Conservation (phyloP, 129 eudicot species). For the Flaveria robusta region DNA sequence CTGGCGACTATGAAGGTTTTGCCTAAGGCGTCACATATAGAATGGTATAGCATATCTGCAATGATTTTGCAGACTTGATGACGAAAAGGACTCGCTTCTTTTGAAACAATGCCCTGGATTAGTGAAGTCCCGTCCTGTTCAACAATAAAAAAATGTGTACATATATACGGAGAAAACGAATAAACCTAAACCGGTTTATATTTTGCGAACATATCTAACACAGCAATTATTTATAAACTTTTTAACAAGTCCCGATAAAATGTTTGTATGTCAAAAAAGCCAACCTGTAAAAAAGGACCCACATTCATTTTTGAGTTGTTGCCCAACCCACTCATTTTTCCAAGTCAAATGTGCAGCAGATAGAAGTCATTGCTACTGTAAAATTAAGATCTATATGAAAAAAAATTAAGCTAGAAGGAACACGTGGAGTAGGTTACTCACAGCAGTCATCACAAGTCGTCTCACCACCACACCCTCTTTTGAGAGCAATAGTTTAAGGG, state of each 20-base stretch:
- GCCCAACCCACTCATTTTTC: background rate
- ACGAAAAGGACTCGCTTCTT: constrained; percentile 64
- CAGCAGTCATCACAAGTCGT: constrained; percentile 90
- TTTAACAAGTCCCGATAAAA: background rate
- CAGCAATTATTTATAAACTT: background rate
- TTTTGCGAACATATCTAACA: background rate
- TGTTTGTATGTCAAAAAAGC: background rate
- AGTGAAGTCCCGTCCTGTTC: constrained; percentile 87
- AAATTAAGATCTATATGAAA: background rate
- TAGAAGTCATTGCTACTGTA: background rate
- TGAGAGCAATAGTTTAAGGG: constrained; percentile 66
- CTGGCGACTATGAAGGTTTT: constrained; percentile 29
- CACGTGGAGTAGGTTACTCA: constrained; percentile 44
- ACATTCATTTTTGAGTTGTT: background rate
- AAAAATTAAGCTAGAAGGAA: constrained; percentile 2
- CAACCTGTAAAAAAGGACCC: constrained; percentile 2
- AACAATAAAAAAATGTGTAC: constrained; percentile 12
- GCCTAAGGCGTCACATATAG: constrained; percentile 43
- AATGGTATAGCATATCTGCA: constrained; percentile 59
- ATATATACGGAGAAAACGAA: background rate
- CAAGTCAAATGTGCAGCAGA: background rate
- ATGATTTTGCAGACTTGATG: constrained; percentile 59
- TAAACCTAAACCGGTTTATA: background rate
- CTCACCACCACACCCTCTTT: constrained; percentile 83
- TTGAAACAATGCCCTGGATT: constrained; percentile 62